Base-by-base conservation (phyloP, 257 asterid genomes). In the Capsicum rhomboideum region DNA sequence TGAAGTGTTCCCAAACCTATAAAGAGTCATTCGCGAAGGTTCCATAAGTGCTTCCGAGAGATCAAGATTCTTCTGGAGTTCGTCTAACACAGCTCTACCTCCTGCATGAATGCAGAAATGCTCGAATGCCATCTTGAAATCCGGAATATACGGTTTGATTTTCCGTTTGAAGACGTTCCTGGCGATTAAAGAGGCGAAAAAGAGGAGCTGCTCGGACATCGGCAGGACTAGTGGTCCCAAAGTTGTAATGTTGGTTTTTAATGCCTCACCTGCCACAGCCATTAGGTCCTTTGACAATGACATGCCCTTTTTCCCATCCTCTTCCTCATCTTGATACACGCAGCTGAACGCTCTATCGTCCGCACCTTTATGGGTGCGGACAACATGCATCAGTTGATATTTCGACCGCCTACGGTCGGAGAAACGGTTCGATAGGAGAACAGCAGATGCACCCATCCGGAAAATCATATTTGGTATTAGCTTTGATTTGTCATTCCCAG, bases 1-100 rank as follows among this genome's bases (percentile, higher is more conserved):
- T 4, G 97, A 94, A 13, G 98, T 92, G 89, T 94, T 94, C 6
- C 97, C 97, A 54, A 94, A 94, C 74, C 91, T 83, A 82, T 94
- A 93, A n/a, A 94, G 82, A 2, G 96, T 94, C 89, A 83, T 90
- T 56, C 98, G 88, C 2, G 98, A 93, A 1, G 96, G 94, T 82
- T 92, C 98, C 98, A 92, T 94, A 86, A 88, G 89, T 84, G 90
- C 91, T 42, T 93, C 96, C 0, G 92, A 86, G 6, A 94, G 91
- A n/a, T 88, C 91, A 82, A 94, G 84, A 82, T 90, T 91, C 89
- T 88, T 91, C 84, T 93, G 94, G 55, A 92, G 90, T 77, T 87
- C 92, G 55, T 94, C 93, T 14, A 94, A 85, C 69, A 89, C 90
- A 37, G 85, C 90, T 88, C 87, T 87, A 87, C 97, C 90, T 21